These are phyloP conservation scores for Trichoderma hamatum DNA, from an alignment of 2,329 filamentous ascomycete genomes.

Conservation along the genomic window DNA sequence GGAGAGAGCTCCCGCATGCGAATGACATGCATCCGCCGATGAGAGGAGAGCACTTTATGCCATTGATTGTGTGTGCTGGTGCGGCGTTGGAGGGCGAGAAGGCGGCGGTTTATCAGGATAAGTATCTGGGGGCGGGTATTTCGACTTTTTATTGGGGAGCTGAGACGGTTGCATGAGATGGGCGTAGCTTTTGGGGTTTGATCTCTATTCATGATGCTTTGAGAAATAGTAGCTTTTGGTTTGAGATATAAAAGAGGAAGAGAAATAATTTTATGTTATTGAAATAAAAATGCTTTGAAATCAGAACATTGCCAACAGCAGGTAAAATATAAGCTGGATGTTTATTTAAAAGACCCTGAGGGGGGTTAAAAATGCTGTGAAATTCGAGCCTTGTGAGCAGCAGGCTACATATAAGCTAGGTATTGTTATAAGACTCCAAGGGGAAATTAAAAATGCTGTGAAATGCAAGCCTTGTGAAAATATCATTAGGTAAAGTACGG, in stretches of 20 bases:
- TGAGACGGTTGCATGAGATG: slow-evolving; percentile 31
- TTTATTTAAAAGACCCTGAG: no score
- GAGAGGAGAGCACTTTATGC: slow-evolving; percentile 62
- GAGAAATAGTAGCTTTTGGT: neutral
- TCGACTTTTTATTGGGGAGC: slow-evolving; percentile 59
- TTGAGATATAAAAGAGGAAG: no score
- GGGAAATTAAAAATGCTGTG: neutral
- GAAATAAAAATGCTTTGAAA: neutral
- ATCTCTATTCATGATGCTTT: no score
- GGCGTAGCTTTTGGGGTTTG: neutral
- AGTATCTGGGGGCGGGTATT: slow-evolving; percentile 53
- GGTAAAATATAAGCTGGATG: no score
- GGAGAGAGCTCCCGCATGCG: slow-evolving; percentile 52
- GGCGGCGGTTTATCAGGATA: slow-evolving; percentile 52
- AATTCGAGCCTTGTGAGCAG: no score
- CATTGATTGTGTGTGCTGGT: slow-evolving; percentile 59
- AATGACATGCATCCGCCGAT: slow-evolving; percentile 57
- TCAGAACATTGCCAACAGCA: no score
- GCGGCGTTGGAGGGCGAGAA: slow-evolving; percentile 49
- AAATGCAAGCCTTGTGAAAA: no score
- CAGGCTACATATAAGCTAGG: no score
- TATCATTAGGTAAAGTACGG: no score
- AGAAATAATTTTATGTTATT: no score
- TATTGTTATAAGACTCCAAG: no score
- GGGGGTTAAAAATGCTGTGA: no score